phyloP scores from a whole-genome alignment of 176 grass and related monocot genomes.

The Bothriochloa decipiens region DNA sequence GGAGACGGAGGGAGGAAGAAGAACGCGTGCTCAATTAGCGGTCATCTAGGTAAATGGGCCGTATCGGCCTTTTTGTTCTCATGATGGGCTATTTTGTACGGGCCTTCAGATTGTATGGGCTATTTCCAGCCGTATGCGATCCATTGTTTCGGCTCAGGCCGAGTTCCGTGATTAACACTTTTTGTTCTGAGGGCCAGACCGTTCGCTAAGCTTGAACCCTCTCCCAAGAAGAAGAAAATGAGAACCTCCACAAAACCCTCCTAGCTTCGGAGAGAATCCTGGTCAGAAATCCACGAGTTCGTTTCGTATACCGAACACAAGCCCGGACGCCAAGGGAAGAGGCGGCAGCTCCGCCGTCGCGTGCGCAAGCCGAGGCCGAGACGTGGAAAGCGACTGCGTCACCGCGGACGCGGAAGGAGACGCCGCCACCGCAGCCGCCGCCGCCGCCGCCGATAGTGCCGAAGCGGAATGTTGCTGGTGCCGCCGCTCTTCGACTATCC shows the following conservation, averaged over 20 bases:
- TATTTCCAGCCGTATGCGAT: too few species aligned
- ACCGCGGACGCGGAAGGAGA: background rate
- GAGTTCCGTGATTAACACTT: too few species aligned
- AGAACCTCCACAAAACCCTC: background rate
- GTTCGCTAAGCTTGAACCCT: background rate
- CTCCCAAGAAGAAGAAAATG: conserved; percentile 13
- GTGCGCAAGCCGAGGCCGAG: background rate
- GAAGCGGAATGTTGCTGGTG: conserved; percentile 64
- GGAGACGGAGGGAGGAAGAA: background rate
- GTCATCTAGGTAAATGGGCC: background rate
- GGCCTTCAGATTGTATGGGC: background rate
- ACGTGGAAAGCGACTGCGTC: conserved; percentile 39
- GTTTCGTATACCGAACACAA: background rate
- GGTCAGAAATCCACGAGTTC: background rate
- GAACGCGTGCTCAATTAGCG: background rate
- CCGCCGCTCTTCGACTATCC: conserved; percentile 97
- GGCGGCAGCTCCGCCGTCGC: background rate
- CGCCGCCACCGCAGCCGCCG: background rate
- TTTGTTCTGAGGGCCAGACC: background rate
- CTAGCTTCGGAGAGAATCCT: background rate
- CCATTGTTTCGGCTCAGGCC: too few species aligned
- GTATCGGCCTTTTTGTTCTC: background rate
- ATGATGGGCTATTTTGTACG: background rate
- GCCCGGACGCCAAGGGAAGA: background rate
- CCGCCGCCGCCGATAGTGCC: conserved; percentile 46